Conservation (phyloP, 129 eudicot genomes). For the Dittrichia graveolens region DNA sequence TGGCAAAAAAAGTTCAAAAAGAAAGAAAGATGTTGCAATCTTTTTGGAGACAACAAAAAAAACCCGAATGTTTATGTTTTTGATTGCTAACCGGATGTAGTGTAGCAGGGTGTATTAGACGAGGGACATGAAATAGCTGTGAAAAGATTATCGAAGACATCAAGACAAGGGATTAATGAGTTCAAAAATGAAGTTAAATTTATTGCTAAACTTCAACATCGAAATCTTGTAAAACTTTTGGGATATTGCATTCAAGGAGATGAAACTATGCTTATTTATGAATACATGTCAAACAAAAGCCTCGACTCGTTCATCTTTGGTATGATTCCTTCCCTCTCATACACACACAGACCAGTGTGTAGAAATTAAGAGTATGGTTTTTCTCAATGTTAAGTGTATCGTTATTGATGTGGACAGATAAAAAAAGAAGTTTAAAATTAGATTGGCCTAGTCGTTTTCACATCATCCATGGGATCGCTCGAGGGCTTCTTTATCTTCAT, state of each 20-base stretch:
- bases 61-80: too few species aligned
- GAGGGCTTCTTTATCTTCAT: conserved; percentile 44
- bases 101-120: conserved; percentile 21
- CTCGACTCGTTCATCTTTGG: conserved; percentile 32
- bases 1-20: too few species aligned
- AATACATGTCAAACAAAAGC: conserved; percentile 28
- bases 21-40: too few species aligned
- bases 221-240: conserved; percentile 44
- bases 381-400: neutral
- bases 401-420: conserved; percentile 25
- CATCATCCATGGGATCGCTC: conserved; percentile 42
- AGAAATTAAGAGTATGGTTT: too few species aligned
- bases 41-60: too few species aligned
- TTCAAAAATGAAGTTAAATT: conserved; percentile 45
- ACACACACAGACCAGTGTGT: too few species aligned
- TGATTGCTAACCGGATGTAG: too few species aligned
- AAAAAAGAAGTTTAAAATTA: conserved; percentile 21
- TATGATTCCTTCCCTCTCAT: neutral
- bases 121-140: conserved; percentile 45
- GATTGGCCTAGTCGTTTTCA: conserved; percentile 33
- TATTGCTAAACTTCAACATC: conserved; percentile 50
- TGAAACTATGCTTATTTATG: conserved; percentile 35
- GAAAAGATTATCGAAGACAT: conserved; percentile 41
- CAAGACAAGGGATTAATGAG: conserved; percentile 47
- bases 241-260: conserved; percentile 43